Percentiles rank a stretch among this genome's conserved stretches.
These are phyloP conservation scores for Chytriomyces confervae DNA, from an alignment of 192 early-diverging fungal genomes.

Conservation along the genomic window DNA sequence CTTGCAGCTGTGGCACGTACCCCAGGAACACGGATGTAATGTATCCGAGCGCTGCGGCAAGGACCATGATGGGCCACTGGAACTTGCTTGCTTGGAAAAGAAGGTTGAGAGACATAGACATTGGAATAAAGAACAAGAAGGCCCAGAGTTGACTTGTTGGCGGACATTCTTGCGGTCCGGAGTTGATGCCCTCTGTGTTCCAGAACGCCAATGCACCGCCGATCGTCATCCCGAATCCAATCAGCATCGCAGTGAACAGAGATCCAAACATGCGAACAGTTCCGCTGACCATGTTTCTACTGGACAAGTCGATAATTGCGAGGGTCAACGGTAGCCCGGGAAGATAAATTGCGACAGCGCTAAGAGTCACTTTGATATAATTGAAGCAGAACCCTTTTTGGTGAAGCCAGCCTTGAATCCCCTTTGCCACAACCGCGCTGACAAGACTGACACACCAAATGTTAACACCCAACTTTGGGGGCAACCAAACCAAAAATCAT, in stretches of 20 bases:
- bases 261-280: constrained; percentile 77
- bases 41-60: constrained; percentile 74
- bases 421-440: constrained; percentile 34
- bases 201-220: constrained; percentile 33
- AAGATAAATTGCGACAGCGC: constrained; percentile 45
- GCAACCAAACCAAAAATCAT: neutral
- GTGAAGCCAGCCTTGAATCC: constrained; percentile 11
- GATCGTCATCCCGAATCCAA: constrained; percentile 49
- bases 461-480: neutral
- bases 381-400: constrained; percentile 18
- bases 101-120: constrained; percentile 61
- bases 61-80: constrained; percentile 76
- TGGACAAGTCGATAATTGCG: constrained; percentile 85
- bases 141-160: constrained; percentile 50
- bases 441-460: neutral
- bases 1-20: constrained; percentile 54
- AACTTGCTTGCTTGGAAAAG: constrained; percentile 50
- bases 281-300: constrained; percentile 87
- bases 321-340: constrained; percentile 81
- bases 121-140: constrained; percentile 64
- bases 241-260: constrained; percentile 76
- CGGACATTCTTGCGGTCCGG: neutral
- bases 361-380: constrained; percentile 40
- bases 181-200: neutral
- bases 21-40: constrained; percentile 68